Percentiles rank a stretch among this genome's conserved stretches.
Evolutionary conservation across 23 red algal species (phyloP).

Genomic region (Gracilaria domingensis): DNA sequence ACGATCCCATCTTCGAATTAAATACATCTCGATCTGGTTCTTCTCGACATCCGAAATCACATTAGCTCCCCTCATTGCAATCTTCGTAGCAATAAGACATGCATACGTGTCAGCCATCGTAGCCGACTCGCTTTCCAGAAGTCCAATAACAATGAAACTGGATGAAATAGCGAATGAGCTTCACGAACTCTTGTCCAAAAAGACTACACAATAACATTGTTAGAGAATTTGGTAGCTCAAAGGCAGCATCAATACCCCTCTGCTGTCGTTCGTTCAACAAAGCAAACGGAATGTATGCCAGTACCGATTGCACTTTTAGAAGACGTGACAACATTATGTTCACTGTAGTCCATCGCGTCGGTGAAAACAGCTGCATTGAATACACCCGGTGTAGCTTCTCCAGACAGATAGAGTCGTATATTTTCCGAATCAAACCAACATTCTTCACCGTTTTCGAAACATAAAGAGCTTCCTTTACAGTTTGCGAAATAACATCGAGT

Average conservation of each 20-base stretch:
- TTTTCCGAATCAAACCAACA: slow-evolving; percentile 1
- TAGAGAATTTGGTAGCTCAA: not conserved
- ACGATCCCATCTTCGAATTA: slow-evolving; percentile 3
- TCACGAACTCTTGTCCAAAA: not conserved
- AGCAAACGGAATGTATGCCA: not conserved
- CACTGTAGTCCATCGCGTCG: not conserved
- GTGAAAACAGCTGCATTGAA: not conserved
- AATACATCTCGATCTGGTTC: not conserved
- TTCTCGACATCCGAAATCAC: not conserved
- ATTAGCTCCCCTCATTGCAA: not conserved
- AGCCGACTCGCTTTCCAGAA: slow-evolving; percentile 13
- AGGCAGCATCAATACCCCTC: not conserved
- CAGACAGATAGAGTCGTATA: too few relatives aligned
- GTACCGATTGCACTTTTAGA: not conserved
- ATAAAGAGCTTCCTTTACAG: slow-evolving; percentile 18
- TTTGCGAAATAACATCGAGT: not conserved
- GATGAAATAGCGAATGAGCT: not conserved
- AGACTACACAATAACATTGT: not conserved
- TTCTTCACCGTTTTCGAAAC: slow-evolving; percentile 24
- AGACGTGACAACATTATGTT: not conserved
- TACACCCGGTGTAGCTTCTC: not conserved
- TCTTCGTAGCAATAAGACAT: not conserved
- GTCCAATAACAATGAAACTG: slow-evolving; percentile 21
- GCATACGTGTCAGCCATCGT: slow-evolving; percentile 31
- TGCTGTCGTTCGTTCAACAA: slow-evolving; percentile 3